A percentile compares a stretch with the other conserved stretches of the same genome.
Evolutionary conservation across 345 rosid species (phyloP).

Genomic region (Brassica napus): Da-Ae NC_063445.1:7929001-7929500

Average conservation of each 20-base stretch:
- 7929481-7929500: neutral
- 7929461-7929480: conserved; percentile 30
- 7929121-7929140: neutral
- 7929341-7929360: conserved; percentile 26
- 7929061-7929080: neutral
- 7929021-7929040: neutral
- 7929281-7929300: conserved; percentile 30
- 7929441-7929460: conserved; percentile 35
- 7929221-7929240: neutral
- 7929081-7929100: neutral
- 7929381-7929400: neutral
- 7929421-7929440: conserved; percentile 38
- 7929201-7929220: neutral
- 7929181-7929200: neutral
- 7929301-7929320: conserved; percentile 39
- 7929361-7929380: neutral
- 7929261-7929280: conserved; percentile 35
- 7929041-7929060: neutral
- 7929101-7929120: neutral
- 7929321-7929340: conserved; percentile 40
- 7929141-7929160: neutral
- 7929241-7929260: neutral
- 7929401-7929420: conserved; percentile 29
- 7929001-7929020: neutral
- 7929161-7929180: neutral